phyloP scores from a whole-genome alignment of 352 stramenopile genomes.

The Phytophthora idaei region DNA sequence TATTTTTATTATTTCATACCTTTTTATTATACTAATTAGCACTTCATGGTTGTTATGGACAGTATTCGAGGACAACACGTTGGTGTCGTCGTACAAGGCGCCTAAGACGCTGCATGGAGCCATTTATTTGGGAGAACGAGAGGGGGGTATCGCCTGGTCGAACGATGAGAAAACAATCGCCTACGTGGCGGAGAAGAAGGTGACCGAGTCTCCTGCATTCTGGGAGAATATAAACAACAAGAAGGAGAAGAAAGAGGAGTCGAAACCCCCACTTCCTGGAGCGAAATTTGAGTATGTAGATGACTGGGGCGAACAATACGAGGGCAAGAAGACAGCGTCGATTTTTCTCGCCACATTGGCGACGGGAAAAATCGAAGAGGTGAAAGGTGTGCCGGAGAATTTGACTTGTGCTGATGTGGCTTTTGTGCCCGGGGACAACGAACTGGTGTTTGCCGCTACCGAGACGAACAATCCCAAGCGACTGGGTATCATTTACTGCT shows the following conservation, averaged over 20 bases:
- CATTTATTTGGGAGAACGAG: slow-evolving; percentile 74
- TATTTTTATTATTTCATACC: slow-evolving; percentile 1
- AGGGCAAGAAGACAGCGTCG: slow-evolving; percentile 66
- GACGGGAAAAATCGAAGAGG: slow-evolving; percentile 67
- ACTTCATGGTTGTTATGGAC: background rate
- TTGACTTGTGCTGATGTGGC: slow-evolving; percentile 70
- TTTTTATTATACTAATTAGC: slow-evolving; percentile 1
- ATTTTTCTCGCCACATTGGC: slow-evolving; percentile 74
- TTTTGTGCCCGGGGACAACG: slow-evolving; percentile 62
- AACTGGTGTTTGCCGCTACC: slow-evolving; percentile 70
- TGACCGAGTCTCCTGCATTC: slow-evolving; percentile 48
- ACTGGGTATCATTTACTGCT: slow-evolving; percentile 88
- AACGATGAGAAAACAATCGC: slow-evolving; percentile 72
- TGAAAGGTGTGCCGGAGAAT: slow-evolving; percentile 58
- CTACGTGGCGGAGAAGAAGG: slow-evolving; percentile 81
- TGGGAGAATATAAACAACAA: slow-evolving; percentile 63
- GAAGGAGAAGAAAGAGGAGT: slow-evolving; percentile 33
- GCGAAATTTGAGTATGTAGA: slow-evolving; percentile 76
- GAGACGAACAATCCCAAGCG: slow-evolving; percentile 60
- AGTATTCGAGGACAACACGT: slow-evolving; percentile 50
- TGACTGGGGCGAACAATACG: slow-evolving; percentile 89
- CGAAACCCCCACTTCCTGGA: slow-evolving; percentile 28
- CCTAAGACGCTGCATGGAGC: slow-evolving; percentile 71
- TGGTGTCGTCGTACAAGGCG: slow-evolving; percentile 62
- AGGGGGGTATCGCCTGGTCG: slow-evolving; percentile 78